phyloP scores from a whole-genome alignment of 2,329 filamentous ascomycete genomes.

The Ophiobolus disseminans region DNA sequence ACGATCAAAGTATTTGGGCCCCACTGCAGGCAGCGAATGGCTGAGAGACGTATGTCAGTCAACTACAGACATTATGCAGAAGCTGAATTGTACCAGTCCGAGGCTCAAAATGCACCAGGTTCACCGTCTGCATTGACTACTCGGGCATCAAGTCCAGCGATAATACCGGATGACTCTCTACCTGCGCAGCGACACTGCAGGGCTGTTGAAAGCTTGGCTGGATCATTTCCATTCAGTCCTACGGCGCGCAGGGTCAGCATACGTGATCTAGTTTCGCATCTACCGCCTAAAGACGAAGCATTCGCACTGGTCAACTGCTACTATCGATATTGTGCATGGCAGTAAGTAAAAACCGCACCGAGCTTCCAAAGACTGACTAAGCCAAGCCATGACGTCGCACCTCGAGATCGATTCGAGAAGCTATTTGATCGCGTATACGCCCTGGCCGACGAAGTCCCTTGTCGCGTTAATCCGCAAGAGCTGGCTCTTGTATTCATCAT shows the following conservation, averaged over 20 bases:
- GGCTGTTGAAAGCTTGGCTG: background rate
- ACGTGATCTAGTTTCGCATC: background rate
- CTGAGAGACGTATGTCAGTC: conserved; percentile 5
- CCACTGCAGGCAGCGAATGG: conserved; percentile 8
- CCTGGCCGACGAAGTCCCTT: background rate
- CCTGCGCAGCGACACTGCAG: background rate
- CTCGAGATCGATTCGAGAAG: conserved; percentile 3
- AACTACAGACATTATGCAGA: background rate
- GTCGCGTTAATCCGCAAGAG: conserved; percentile 6
- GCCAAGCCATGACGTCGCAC: conserved; percentile 3
- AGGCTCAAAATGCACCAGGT: background rate
- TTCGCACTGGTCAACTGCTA: background rate
- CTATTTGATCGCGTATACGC: conserved; percentile 6
- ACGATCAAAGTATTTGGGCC: conserved; percentile 4
- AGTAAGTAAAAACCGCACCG: background rate
- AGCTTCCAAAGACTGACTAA: background rate
- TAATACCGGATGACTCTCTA: background rate
- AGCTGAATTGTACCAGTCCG: background rate
- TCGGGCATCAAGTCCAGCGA: background rate
- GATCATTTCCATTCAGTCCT: background rate
- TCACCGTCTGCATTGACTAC: background rate
- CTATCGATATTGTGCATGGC: background rate
- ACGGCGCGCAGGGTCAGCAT: background rate
- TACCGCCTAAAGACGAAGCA: background rate
- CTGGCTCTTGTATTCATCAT: conserved; percentile 6